A percentile compares a stretch with the other conserved stretches of the same genome.
Evolutionary conservation across 768 basidiomycete species (phyloP).

Genomic region (Pisolithus sp.): DNA sequence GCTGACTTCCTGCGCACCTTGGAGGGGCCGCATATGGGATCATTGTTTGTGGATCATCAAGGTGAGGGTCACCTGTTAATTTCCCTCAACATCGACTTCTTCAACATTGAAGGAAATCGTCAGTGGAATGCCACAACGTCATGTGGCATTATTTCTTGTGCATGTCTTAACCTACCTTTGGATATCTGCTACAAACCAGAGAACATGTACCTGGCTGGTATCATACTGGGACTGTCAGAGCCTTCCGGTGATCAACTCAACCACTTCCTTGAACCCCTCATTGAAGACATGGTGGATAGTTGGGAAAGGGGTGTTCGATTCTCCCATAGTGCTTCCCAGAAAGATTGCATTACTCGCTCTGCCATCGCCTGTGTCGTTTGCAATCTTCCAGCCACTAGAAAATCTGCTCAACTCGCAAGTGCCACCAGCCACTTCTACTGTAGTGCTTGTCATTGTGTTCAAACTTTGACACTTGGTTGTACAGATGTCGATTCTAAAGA

Average conservation of each 20-base stretch:
- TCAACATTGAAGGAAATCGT: constrained; percentile 29
- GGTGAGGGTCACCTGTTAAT: constrained; percentile 26
- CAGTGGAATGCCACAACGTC: constrained; percentile 22
- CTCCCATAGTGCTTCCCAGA: constrained; percentile 9
- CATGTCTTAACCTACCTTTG: constrained; percentile 46
- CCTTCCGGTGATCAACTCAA: no score
- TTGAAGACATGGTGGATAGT: no score
- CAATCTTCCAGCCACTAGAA: constrained; percentile 32
- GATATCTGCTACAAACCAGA: no score
- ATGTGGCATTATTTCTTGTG: constrained; percentile 9
- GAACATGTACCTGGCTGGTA: no score
- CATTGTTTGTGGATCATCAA: constrained; percentile 7
- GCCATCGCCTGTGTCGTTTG: constrained; percentile 26
- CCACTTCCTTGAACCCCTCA: no score
- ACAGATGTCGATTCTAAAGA: constrained; percentile 12
- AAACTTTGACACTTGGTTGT: constrained; percentile 1
- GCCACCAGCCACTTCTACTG: no score
- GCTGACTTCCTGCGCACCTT: constrained; percentile 22
- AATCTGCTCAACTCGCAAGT: constrained; percentile 19
- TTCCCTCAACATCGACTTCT: constrained; percentile 26
- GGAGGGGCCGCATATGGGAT: constrained; percentile 11
- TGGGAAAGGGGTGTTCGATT: constrained; percentile 23
- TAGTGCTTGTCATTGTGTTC: no score
- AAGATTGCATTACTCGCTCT: constrained; percentile 9
- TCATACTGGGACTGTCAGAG: no score